Base-by-base conservation (phyloP, 805 yeast species). In the Saccharomycopsis lassenensis region DNA sequence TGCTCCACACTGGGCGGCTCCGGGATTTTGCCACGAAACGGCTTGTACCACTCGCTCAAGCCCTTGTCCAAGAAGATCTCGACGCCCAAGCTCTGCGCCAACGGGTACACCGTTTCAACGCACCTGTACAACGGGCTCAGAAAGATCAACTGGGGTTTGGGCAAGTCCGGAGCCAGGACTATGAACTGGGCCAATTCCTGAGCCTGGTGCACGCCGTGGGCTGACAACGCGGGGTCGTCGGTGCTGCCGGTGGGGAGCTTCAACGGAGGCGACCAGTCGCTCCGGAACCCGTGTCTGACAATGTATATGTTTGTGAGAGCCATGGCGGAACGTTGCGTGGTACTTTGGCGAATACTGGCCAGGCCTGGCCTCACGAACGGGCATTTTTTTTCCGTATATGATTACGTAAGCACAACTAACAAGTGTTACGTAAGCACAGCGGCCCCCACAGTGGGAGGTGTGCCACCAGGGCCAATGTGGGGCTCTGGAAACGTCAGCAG, bases 81-180 rank as follows among this genome's bases (percentile, higher is more conserved):
- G 22, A 82, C 47, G 4, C 65, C 73, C 11, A 85, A 56, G 21
- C 53, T 52, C 30, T 72, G 62, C 1, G 94, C 74, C 7, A 77
- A 65, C 2, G 94, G 94, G 8, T 65, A 57, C 4, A 78, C 68
- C 0, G 97, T 87, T 52, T 91, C 84, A 4, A 86, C 62, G 54
- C 97, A 91, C 40, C 97, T 63, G 53, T 83, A 86, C 55, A 86
- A 87, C 0, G 97, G 97, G 14, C 94, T 79, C 1, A 80, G 57
- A 44, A 85, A 67, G 7, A 91, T 69, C 41, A 78, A 57, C 41
- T 79, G 76, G 2, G 94, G 93, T 38, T 67, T 68, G 3, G 79
- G 77, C 2, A 24, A 25, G 2, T 29, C 26, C 17, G 24, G 14
- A 1, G 37, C 37, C 8, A 50, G 34, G 4, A 50, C 43, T 12